Conservation (phyloP, 495 filamentous ascomycete genomes). For the Daldinia concentrica region DNA sequence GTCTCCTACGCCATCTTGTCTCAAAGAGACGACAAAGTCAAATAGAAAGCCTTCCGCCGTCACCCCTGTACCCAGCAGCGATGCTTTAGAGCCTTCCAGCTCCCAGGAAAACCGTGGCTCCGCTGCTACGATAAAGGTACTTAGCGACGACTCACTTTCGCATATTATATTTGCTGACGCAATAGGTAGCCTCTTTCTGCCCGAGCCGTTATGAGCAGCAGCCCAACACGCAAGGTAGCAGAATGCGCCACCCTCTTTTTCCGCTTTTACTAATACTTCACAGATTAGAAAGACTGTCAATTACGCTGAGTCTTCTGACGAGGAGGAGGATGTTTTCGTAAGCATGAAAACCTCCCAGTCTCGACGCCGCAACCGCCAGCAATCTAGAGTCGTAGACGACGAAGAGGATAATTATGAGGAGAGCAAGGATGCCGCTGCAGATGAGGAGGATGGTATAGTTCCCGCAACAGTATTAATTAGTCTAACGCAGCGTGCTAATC, state of each 20-base stretch:
- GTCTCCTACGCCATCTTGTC: conserved; percentile 46
- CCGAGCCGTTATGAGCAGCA: conserved; percentile 54
- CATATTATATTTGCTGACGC: conserved; percentile 51
- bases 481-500: conserved; percentile 3
- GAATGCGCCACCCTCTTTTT: neutral
- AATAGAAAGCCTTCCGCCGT: conserved; percentile 59
- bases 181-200: conserved; percentile 41
- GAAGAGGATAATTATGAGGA: conserved; percentile 80
- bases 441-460: conserved; percentile 68
- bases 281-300: conserved; percentile 66
- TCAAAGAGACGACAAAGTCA: conserved; percentile 58
- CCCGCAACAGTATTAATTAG: neutral
- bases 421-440: conserved; percentile 62
- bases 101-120: conserved; percentile 62
- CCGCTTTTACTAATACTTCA: neutral
- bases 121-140: conserved; percentile 56
- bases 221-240: conserved; percentile 68
- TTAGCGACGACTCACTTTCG: conserved; percentile 49
- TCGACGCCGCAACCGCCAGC: conserved; percentile 47
- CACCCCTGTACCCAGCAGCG: conserved; percentile 86
- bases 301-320: conserved; percentile 72
- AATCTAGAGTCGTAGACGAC: conserved; percentile 52
- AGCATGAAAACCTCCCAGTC: conserved; percentile 49
- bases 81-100: conserved; percentile 65
- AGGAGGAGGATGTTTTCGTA: conserved; percentile 67